Base-by-base conservation (phyloP, 805 yeast genomes). In the Lipomyces kockii region DNA sequence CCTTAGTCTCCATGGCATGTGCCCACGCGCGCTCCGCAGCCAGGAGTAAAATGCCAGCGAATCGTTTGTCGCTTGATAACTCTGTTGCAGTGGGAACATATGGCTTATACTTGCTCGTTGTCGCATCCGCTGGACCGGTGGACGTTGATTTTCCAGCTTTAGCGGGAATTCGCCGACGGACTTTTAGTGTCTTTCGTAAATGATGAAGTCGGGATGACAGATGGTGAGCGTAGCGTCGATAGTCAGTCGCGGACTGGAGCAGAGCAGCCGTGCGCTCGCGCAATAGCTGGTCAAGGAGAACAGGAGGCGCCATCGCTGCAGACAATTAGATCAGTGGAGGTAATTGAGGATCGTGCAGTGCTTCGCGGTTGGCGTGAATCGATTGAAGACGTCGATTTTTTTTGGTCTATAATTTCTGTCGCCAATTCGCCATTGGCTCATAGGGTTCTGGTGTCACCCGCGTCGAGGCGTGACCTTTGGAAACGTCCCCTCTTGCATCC, bases 21-120 rank as follows among this genome's bases (percentile, higher is more conserved):
- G 91, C 82, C 75, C 87, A 80, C 72, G 91, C 90, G 75, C 97
- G 84, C 78, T 95, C 98, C 1, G 89, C 87, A n/a, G 84, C 83
- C 65, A 86, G 80, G 29, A 92, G 79, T n/a, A 86, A 77, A 32
- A 92, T 78, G 52, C 83, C 81, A 43, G 88, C 94, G 74, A 80
- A 86, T 68, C 83, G 80, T 12, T 78, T 76, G 72, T 90, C 86
- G 25, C 76, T 69, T 3, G 78, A 82, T 70, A 88, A 88, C 65
- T 86, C 84, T 7, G 82, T 86, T 0, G 78, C 64, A 1, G 82
- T 74, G 34, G 90, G 82, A 37, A 79, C 77, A 46, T 84, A 78
- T 4, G 82, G 82, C 71, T 84, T 81, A 49, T 61, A 68, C 25
- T 62, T 64, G 32, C 49, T 32, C 46, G 32, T 37, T 66, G 83